A percentile compares a stretch with the other conserved stretches of the same genome.
Evolutionary conservation across 768 basidiomycete genomes (phyloP).

Genomic region (Strobilomyces echinocephalus): DNA sequence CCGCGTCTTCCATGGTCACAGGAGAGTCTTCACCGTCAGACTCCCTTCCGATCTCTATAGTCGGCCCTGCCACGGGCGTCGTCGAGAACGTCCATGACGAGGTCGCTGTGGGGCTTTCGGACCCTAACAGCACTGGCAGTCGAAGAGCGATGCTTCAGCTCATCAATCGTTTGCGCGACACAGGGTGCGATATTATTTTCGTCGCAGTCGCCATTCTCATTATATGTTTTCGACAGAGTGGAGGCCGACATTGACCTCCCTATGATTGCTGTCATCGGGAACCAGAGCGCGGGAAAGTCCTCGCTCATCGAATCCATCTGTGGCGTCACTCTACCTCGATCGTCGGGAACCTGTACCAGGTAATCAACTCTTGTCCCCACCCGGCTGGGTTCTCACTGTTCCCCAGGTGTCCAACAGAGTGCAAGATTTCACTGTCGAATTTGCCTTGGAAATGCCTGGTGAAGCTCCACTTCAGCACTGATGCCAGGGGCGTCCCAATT

Average conservation of each 20-base stretch:
- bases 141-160: slow-evolving; percentile 44
- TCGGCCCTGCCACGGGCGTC: neutral
- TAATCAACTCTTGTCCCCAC: slow-evolving; percentile 12
- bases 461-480: slow-evolving; percentile 7
- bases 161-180: slow-evolving; percentile 39
- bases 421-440: slow-evolving; percentile 34
- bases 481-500: too few relatives aligned
- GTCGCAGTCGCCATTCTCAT: neutral
- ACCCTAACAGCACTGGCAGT: slow-evolving; percentile 36
- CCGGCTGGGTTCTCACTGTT: neutral
- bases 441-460: slow-evolving; percentile 48
- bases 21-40: too few relatives aligned
- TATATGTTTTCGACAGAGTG: slow-evolving; percentile 38
- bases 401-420: slow-evolving; percentile 47
- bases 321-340: slow-evolving; percentile 64
- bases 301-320: slow-evolving; percentile 42
- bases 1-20: neutral
- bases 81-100: neutral
- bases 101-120: slow-evolving; percentile 48
- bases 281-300: slow-evolving; percentile 66
- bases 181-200: slow-evolving; percentile 42
- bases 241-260: slow-evolving; percentile 70
- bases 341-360: slow-evolving; percentile 73
- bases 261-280: slow-evolving; percentile 70
- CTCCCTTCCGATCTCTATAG: neutral